Conservation (phyloP, 306 rosid genomes). For the Medicago ruthenica region DNA sequence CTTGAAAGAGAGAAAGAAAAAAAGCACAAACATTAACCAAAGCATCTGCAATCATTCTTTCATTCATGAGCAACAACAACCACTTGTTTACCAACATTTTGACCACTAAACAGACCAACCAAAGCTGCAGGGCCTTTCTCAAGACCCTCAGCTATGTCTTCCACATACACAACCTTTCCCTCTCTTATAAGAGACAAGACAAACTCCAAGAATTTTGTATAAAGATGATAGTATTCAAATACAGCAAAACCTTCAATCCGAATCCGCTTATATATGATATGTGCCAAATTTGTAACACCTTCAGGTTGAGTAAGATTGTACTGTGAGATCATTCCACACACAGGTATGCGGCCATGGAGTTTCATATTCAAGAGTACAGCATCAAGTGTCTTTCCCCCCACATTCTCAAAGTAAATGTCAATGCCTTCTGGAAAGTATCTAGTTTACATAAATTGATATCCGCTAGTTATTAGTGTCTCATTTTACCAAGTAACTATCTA, state of each 20-base stretch:
- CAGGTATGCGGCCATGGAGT: slow-evolving; percentile 35
- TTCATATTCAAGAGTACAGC: slow-evolving; percentile 45
- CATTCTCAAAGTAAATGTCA: slow-evolving; percentile 48
- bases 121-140: slow-evolving; percentile 47
- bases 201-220: slow-evolving; percentile 46
- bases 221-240: slow-evolving; percentile 27
- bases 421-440: slow-evolving; percentile 52
- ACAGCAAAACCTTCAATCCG: slow-evolving; percentile 37
- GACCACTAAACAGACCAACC: slow-evolving; percentile 43
- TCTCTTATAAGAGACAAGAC: slow-evolving; percentile 42
- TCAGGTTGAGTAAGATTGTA: slow-evolving; percentile 42
- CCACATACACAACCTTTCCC: slow-evolving; percentile 43
- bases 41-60: neutral
- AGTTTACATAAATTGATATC: slow-evolving; percentile 7
- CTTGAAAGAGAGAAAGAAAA: neutral
- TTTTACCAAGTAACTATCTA: neutral
- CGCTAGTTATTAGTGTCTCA: neutral
- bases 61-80: slow-evolving; percentile 41
- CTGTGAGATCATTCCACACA: slow-evolving; percentile 53
- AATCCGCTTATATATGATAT: slow-evolving; percentile 38
- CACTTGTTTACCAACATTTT: slow-evolving; percentile 47
- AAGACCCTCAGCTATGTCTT: slow-evolving; percentile 43
- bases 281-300: slow-evolving; percentile 45
- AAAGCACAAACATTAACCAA: neutral
- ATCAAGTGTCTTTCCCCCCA: slow-evolving; percentile 51